Evolutionary conservation across 2,329 filamentous ascomycete species (phyloP), one percentile per base, ranked within the genome.

Genomic region (Cadophora sp.): DNA sequence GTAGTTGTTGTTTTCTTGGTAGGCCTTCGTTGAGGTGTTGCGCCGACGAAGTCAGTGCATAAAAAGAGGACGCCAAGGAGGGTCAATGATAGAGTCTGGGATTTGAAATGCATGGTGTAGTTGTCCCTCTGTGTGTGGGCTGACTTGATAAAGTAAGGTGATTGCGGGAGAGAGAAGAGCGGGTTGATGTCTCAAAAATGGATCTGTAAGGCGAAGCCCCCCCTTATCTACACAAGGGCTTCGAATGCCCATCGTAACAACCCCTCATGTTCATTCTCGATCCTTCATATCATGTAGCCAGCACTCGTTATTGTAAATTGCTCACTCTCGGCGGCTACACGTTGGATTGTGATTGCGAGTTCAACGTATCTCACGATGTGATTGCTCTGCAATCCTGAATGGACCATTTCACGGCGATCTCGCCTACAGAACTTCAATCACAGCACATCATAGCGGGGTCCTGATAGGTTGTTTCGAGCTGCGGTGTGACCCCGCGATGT

Each of bases 401-500:
- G 34, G 34, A 59, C 14, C 6, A 3, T 14, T 22, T 59, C 22
- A 11, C 31, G 31, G 56, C 31, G 56, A 59, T 43, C 56, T 59
- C 56, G 14, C 56, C 11, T 22, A 9, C 4, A 43, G n/a, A n/a
- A n/a, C n/a, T 59, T 40, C 31, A 11, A 26, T 40, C 55, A 58
- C 55, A 58, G 34, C 5, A 37, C 19, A 31, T 31, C 16, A 59
- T 59, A 34, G 56, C n/a, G 56, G 56, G 56, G 34, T 59, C 12
- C 6, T 62, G 59, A 62, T 62, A 48, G 59, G 59, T 37, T 29
- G 29, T 48, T 4, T 24, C 26, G n/a, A 22, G 40, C 26, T 62
- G 40, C 59, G 27, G 29, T 63, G 61, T 63, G 61, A 63, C 61
- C 46, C 61, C 24, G 34, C 46, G 31, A 22, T 51, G 34, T 19